These are phyloP conservation scores for Xylaria sp. DNA, from an alignment of 2,329 filamentous ascomycete species.

Conservation along the genomic window DNA sequence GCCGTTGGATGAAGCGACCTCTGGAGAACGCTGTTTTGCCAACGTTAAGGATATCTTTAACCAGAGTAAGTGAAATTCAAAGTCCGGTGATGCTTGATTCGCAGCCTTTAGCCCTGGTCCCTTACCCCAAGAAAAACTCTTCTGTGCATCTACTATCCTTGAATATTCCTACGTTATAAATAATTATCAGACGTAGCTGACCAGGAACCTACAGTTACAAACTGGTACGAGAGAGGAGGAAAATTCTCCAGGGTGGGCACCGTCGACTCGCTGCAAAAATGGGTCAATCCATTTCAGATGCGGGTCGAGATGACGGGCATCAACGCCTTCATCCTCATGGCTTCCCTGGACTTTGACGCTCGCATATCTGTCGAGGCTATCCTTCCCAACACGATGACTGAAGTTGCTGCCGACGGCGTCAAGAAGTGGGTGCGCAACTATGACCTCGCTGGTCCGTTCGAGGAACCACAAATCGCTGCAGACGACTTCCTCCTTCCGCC, in stretches of 20 bases:
- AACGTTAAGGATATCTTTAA: slow-evolving; percentile 31
- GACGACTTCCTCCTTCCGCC: slow-evolving; percentile 15
- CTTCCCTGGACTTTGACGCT: slow-evolving; percentile 34
- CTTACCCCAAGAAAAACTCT: too few species aligned
- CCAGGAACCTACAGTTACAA: slow-evolving; percentile 11
- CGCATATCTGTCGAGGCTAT: slow-evolving; percentile 36
- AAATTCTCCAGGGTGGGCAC: slow-evolving; percentile 1
- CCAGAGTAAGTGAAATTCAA: slow-evolving; percentile 12
- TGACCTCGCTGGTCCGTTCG: slow-evolving; percentile 29
- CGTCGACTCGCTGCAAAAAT: slow-evolving; percentile 27
- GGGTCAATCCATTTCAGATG: slow-evolving; percentile 35
- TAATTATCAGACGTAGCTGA: slow-evolving; percentile 6
- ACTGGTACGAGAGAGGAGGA: slow-evolving; percentile 12
- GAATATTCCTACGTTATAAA: too few species aligned
- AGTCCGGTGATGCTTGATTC: too few species aligned
- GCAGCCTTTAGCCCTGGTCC: too few species aligned
- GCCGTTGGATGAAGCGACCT: slow-evolving; percentile 30
- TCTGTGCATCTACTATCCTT: too few species aligned
- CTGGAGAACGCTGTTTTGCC: slow-evolving; percentile 39
- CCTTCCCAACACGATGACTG: slow-evolving; percentile 13
- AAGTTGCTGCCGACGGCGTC: slow-evolving; percentile 30
- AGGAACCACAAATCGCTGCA: slow-evolving; percentile 18
- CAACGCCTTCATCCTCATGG: slow-evolving; percentile 38
- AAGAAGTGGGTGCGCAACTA: slow-evolving; percentile 19
- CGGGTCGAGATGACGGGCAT: slow-evolving; percentile 40